A percentile compares a stretch with the other conserved stretches of the same genome.
These are phyloP conservation scores for slime mould (Dictyostelium discoideum) DNA, from an alignment of 78 protist genomes.

Conservation along the genomic window dicty_2.7 NC_007089.4:2439501-2440000, in stretches of 20 bases:
- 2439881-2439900: constrained; percentile 5
- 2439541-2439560: constrained; percentile 12
- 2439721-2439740: constrained; percentile 10
- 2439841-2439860: neutral
- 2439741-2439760: constrained; percentile 4
- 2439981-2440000: neutral
- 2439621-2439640: neutral
- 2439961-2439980: neutral
- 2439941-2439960: constrained; percentile 11
- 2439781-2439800: neutral
- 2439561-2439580: constrained; percentile 44
- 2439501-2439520: no score
- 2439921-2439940: neutral
- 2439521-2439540: neutral
- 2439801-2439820: neutral
- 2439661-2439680: constrained; percentile 2
- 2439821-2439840: neutral
- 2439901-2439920: neutral
- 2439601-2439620: neutral
- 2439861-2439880: neutral
- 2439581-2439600: neutral
- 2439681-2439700: neutral
- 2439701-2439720: neutral
- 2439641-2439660: constrained; percentile 4
- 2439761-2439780: neutral